Percentiles rank a stretch among this genome's conserved stretches.
These are phyloP conservation scores for Afroboletus lepidellus DNA, from an alignment of 1,284 basidiomycete genomes.

Conservation along the genomic window DNA sequence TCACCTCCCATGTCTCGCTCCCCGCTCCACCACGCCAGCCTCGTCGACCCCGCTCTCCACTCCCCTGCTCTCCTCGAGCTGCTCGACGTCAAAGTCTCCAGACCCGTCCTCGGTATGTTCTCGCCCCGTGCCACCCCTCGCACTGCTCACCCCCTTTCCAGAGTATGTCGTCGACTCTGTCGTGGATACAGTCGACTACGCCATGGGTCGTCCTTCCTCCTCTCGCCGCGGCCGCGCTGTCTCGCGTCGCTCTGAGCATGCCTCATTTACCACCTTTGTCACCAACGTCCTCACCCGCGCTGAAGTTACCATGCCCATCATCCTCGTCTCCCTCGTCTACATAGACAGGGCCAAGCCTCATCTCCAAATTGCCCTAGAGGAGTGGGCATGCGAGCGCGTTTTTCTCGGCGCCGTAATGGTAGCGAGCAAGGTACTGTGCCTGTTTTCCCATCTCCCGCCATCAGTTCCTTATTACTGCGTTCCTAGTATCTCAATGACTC, in stretches of 20 bases:
- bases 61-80: constrained; percentile 63
- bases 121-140: background rate
- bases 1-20: constrained; percentile 27
- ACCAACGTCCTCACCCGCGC: constrained; percentile 64
- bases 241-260: constrained; percentile 49
- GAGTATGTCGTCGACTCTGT: constrained; percentile 68
- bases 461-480: constrained; percentile 15
- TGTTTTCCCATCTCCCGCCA: constrained; percentile 13
- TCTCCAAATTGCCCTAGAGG: constrained; percentile 70
- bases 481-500: constrained; percentile 69
- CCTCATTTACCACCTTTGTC: constrained; percentile 60
- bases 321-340: constrained; percentile 67
- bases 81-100: constrained; percentile 57
- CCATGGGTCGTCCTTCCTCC: constrained; percentile 59
- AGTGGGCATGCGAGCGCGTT: constrained; percentile 77
- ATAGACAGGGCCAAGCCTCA: constrained; percentile 70
- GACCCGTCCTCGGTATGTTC: constrained; percentile 58
- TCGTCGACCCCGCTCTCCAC: constrained; percentile 60
- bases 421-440: constrained; percentile 60
- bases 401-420: constrained; percentile 71
- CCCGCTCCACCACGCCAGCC: constrained; percentile 57
- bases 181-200: constrained; percentile 68
- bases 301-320: constrained; percentile 61
- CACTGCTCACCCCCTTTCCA: constrained; percentile 28
- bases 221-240: constrained; percentile 48